These are phyloP conservation scores for Fusarium anthophilum DNA, from an alignment of 2,329 filamentous ascomycete species.

Conservation along the genomic window DNA sequence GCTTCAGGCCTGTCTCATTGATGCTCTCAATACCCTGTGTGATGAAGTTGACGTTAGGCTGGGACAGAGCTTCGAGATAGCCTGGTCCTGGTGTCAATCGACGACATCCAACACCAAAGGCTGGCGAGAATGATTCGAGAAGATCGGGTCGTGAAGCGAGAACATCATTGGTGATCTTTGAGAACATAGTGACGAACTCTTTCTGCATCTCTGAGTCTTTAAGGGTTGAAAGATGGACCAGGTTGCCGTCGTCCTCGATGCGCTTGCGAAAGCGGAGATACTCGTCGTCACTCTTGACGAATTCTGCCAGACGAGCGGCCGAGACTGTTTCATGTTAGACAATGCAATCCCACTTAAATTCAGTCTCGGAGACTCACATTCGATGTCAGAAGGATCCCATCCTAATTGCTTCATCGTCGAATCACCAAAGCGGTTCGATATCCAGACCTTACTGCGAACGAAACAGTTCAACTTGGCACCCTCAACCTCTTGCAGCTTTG, in stretches of 20 bases:
- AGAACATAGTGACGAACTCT: not conserved
- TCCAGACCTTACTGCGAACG: not conserved
- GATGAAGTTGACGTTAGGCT: not conserved
- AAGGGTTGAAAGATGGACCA: not conserved
- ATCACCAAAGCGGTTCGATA: not conserved
- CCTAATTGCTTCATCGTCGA: not conserved
- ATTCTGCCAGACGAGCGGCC: not conserved
- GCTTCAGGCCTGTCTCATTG: not conserved
- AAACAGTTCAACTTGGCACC: not conserved
- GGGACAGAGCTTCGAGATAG: rapidly evolving
- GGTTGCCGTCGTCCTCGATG: not conserved
- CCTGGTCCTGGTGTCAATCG: not conserved
- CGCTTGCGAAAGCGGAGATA: constrained; percentile 1
- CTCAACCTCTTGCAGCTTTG: not conserved
- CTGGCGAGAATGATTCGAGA: not conserved
- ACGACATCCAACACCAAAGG: not conserved
- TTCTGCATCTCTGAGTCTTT: not conserved
- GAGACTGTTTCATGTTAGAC: not conserved
- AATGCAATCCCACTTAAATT: rapidly evolving
- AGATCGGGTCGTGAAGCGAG: not conserved
- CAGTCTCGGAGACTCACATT: rapidly evolving
- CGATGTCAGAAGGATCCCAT: not conserved
- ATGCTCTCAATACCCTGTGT: not conserved
- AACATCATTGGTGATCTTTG: not conserved
- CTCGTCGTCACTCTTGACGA: not conserved